phyloP scores from a whole-genome alignment of 2,329 filamentous ascomycete species.

The Chaetothyriales sp. region DNA sequence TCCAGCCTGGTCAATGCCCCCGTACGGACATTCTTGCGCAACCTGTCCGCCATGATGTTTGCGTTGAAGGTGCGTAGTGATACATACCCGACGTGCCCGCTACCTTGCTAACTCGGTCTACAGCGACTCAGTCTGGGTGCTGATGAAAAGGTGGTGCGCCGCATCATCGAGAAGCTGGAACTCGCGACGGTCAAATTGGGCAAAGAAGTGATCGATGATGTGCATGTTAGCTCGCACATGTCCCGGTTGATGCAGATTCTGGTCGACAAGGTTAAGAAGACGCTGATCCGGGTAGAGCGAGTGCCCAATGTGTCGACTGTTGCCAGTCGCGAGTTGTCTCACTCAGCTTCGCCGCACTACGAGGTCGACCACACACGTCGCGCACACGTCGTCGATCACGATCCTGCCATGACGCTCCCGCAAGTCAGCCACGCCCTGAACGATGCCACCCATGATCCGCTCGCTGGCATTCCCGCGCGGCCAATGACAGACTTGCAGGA shows the following conservation, averaged over 20 bases:
- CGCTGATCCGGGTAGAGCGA: slow-evolving; percentile 16
- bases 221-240: slow-evolving; percentile 48
- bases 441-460: slow-evolving; percentile 9
- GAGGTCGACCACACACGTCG: slow-evolving; percentile 5
- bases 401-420: neutral
- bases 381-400: neutral
- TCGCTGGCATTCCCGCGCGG: slow-evolving; percentile 14
- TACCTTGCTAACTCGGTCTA: neutral
- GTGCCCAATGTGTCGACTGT: slow-evolving; percentile 15
- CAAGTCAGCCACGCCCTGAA: neutral
- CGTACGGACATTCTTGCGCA: slow-evolving; percentile 49
- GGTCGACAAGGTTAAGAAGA: slow-evolving; percentile 21
- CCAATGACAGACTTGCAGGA: slow-evolving; percentile 16
- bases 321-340: slow-evolving; percentile 23
- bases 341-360: slow-evolving; percentile 4
- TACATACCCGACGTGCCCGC: neutral
- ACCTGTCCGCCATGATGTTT: slow-evolving; percentile 49
- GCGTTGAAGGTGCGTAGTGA: slow-evolving; percentile 38
- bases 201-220: slow-evolving; percentile 49
- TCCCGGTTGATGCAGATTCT: slow-evolving; percentile 45
- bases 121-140: slow-evolving; percentile 48
- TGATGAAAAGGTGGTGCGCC: slow-evolving; percentile 45
- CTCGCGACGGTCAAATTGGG: slow-evolving; percentile 43
- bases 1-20: slow-evolving; percentile 47
- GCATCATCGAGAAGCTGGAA: slow-evolving; percentile 43